Evolutionary conservation across 2,329 filamentous ascomycete genomes (phyloP).

Genomic region (Penicillium vulpinum): DNA sequence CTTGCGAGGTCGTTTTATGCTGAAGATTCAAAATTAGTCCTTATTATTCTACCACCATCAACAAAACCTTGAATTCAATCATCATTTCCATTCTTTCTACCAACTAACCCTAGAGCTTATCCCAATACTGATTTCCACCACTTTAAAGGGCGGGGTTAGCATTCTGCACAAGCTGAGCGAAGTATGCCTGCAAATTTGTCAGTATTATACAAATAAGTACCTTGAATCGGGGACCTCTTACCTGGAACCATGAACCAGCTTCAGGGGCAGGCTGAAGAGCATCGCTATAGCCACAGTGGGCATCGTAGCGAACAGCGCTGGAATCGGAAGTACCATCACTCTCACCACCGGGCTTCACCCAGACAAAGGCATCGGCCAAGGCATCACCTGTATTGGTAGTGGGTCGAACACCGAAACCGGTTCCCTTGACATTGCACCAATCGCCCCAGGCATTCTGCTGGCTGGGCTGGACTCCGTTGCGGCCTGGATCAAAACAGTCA

Average conservation of each 20-base stretch:
- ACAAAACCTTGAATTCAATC: not conserved
- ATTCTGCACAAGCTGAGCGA: constrained; percentile 30
- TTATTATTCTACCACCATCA: not conserved
- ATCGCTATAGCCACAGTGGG: constrained; percentile 55
- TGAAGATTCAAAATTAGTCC: not conserved
- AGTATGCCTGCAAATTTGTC: constrained; percentile 27
- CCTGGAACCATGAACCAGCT: constrained; percentile 67
- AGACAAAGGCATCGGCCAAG: constrained; percentile 66
- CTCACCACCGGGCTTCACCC: constrained; percentile 67
- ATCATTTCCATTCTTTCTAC: not conserved
- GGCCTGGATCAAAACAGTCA: constrained; percentile 39
- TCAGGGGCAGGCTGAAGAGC: constrained; percentile 66
- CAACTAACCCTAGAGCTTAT: too few relatives aligned
- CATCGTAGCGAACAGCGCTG: constrained; percentile 54
- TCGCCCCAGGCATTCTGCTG: constrained; percentile 60
- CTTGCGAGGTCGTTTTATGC: not conserved
- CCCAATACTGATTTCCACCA: too few relatives aligned
- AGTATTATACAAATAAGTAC: constrained; percentile 25
- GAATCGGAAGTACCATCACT: constrained; percentile 54
- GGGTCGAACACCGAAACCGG: constrained; percentile 66
- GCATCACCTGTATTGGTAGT: constrained; percentile 61
- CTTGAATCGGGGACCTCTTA: constrained; percentile 34
- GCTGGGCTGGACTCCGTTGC: constrained; percentile 63
- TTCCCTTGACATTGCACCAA: constrained; percentile 67
- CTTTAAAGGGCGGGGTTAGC: constrained; percentile 29